A percentile compares a stretch with the other conserved stretches of the same genome.
Evolutionary conservation across 345 rosid genomes (phyloP).

Genomic region (Brassica rapa): DNA sequence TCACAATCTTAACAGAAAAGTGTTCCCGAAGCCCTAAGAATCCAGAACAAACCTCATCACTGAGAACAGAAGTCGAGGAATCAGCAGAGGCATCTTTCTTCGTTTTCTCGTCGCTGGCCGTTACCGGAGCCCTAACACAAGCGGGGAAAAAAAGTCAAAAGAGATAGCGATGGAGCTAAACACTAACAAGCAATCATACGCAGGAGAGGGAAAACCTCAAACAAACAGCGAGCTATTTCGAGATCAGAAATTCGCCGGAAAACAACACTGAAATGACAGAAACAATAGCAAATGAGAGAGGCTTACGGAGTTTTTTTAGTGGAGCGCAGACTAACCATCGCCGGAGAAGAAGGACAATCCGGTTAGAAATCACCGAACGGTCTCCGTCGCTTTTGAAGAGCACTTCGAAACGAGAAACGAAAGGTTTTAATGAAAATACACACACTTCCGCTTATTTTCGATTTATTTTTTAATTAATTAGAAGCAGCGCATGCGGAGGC

Average conservation of each 20-base stretch:
- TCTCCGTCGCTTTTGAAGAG: constrained; percentile 27
- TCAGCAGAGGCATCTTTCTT: constrained; percentile 55
- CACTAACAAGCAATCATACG: not conserved
- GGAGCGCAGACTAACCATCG: constrained; percentile 35
- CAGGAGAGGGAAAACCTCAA: not conserved
- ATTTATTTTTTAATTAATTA: constrained; percentile 13
- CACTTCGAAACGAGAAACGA: constrained; percentile 18
- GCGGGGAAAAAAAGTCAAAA: not conserved
- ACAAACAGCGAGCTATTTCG: not conserved
- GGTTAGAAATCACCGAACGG: constrained; percentile 12
- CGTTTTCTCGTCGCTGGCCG: constrained; percentile 37
- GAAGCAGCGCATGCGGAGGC: constrained; percentile 29
- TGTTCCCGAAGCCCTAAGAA: not conserved
- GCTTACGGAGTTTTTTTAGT: constrained; percentile 7
- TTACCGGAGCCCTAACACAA: constrained; percentile 43
- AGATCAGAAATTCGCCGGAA: not conserved
- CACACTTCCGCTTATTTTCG: not conserved
- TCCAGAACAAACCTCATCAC: constrained; percentile 61
- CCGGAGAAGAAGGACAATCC: not conserved
- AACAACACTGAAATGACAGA: not conserved
- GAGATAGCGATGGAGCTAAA: not conserved
- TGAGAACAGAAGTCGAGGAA: constrained; percentile 88
- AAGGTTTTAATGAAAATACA: constrained; percentile 21
- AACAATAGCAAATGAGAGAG: not conserved
- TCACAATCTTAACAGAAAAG: not conserved